Evolutionary conservation across 768 basidiomycete genomes (phyloP), one percentile per base, ranked within the genome.

Genomic region (Xerocomus brunneocitrinus): DNA sequence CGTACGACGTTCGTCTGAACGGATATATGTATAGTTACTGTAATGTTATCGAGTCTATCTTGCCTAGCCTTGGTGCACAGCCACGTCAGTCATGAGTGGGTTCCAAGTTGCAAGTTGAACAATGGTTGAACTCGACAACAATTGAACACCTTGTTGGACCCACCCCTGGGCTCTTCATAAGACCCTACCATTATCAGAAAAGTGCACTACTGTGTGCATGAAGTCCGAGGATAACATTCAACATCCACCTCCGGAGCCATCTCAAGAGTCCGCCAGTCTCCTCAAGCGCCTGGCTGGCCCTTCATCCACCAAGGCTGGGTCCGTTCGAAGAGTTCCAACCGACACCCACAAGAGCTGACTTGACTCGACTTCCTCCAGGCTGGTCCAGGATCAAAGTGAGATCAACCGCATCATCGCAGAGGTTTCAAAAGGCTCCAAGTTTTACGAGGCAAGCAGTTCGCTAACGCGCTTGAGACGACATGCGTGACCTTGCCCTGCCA

Each of bases 401-500:
- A 88, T 95, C 42, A 95, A 94, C 60, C 82, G 81, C 16, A 80
- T 93, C 51, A 97, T 95, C 48, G 89, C 90, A 1, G 90, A 95
- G 49, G 92, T 83, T 16, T 93, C 90, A 7, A 93, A 91, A 65
- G 94, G 94, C 4, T 95, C 92, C 27, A 93, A 92, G 71, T 98
- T 89, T 70, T 95, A 91, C 67, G 84, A 92, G 74, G 87, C 81
- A 66, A 62, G 75, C 58, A 31, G 47, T 44, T 36, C 27, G n/a
- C 12, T 38, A 14, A 25, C n/a, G 22, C 14, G 14, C 31, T 35
- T 27, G 48, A 19, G 39, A 44, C 38, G 31, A 50, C 13, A 32
- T 10, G 40, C 49, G 53, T 49, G 50, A 50, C 46, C 45, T 42
- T 13, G 28, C n/a, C 48, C 34, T 19, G 27, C 22, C 32, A 36